A percentile compares a stretch with the other conserved stretches of the same genome.
phyloP scores from a whole-genome alignment of 805 yeast species.

The Candida hungchunana region DNA sequence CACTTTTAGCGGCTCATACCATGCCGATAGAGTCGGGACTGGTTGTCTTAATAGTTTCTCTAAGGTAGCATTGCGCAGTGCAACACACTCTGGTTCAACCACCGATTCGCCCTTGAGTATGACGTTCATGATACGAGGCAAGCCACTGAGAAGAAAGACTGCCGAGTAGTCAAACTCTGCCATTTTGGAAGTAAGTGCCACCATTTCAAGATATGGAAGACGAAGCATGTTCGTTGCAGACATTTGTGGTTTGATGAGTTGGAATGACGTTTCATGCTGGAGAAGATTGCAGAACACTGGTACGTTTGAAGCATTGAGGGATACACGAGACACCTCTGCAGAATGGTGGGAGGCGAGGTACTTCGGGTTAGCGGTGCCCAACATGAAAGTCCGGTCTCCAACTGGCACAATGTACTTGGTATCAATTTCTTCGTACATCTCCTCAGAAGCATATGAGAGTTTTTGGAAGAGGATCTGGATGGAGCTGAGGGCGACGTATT shows the following conservation, averaged over 20 bases:
- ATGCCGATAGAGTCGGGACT: too few species aligned
- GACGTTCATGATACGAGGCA: constrained; percentile 25
- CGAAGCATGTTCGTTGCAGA: constrained; percentile 9
- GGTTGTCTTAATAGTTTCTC: constrained; percentile 12
- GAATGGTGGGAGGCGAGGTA: constrained; percentile 15
- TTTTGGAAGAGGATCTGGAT: constrained; percentile 15
- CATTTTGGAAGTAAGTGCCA: constrained; percentile 14
- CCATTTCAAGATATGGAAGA: constrained; percentile 21
- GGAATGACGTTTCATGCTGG: constrained; percentile 7
- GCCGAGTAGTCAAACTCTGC: constrained; percentile 12
- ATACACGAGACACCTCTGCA: constrained; percentile 8
- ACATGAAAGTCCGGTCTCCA: constrained; percentile 6
- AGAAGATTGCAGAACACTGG: constrained; percentile 17
- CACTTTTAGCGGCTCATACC: constrained; percentile 15
- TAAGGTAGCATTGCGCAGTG: constrained; percentile 19
- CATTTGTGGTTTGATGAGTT: constrained; percentile 8
- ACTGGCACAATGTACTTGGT: constrained; percentile 9
- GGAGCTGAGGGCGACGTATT: constrained; percentile 16
- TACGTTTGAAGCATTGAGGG: constrained; percentile 11
- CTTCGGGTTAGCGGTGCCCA: constrained; percentile 17
- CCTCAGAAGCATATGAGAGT: constrained; percentile 16
- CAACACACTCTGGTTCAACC: constrained; percentile 19
- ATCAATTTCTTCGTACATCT: constrained; percentile 9
- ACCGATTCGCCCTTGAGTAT: constrained; percentile 17
- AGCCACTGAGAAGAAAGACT: constrained; percentile 11